Evolutionary conservation across 2,329 filamentous ascomycete species (phyloP).

Genomic region (Phyllosticta citribraziliensis): DNA sequence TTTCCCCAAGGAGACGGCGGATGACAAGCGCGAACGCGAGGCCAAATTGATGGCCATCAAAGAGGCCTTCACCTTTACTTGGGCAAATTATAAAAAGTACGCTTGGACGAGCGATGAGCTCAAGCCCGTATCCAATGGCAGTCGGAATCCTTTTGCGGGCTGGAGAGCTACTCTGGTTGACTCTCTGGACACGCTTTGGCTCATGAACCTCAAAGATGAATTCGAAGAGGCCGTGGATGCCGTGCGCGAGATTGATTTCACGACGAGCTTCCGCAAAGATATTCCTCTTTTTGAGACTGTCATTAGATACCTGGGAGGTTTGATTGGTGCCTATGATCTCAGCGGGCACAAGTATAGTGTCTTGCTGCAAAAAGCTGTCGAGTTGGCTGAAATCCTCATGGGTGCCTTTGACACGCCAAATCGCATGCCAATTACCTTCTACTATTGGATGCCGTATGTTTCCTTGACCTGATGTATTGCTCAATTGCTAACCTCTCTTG

Average conservation of each 20-base stretch:
- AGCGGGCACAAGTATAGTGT: slow-evolving; percentile 42
- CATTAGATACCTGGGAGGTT: slow-evolving; percentile 60
- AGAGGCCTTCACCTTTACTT: slow-evolving; percentile 65
- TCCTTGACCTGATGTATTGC: slow-evolving; percentile 37
- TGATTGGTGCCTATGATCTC: slow-evolving; percentile 60
- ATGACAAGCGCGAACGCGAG: slow-evolving; percentile 46
- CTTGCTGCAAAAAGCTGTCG: slow-evolving; percentile 52
- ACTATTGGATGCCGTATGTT: slow-evolving; percentile 41
- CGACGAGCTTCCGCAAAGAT: slow-evolving; percentile 36
- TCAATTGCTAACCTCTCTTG: background rate
- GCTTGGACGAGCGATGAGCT: slow-evolving; percentile 87
- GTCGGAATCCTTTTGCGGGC: slow-evolving; percentile 75
- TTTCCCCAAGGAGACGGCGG: slow-evolving; percentile 54
- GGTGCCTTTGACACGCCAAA: slow-evolving; percentile 59
- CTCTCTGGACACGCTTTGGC: slow-evolving; percentile 61
- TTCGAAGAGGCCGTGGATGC: slow-evolving; percentile 55
- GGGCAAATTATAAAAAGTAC: slow-evolving; percentile 68
- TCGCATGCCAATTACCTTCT: slow-evolving; percentile 53
- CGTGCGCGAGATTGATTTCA: slow-evolving; percentile 52
- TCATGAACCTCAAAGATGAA: slow-evolving; percentile 57
- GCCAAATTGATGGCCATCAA: slow-evolving; percentile 58
- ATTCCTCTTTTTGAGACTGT: slow-evolving; percentile 64
- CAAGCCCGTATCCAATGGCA: slow-evolving; percentile 56
- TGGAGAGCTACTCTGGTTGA: slow-evolving; percentile 88
- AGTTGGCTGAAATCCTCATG: slow-evolving; percentile 56